These are phyloP conservation scores for Pseudonectria foliicola DNA, from an alignment of 2,329 filamentous ascomycete genomes.

Conservation along the genomic window DNA sequence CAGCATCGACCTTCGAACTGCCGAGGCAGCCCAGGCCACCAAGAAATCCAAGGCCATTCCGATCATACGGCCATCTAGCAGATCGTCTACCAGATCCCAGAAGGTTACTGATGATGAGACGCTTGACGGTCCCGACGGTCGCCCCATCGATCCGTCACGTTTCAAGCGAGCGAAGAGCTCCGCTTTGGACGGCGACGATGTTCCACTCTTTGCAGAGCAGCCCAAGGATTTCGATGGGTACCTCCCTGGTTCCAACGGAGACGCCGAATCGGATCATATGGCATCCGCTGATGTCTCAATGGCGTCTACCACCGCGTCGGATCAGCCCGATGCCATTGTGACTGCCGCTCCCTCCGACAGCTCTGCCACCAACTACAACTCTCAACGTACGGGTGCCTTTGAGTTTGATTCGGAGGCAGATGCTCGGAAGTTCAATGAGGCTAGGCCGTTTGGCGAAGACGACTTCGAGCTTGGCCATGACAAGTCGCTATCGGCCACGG, in stretches of 20 bases:
- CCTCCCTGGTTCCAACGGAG: constrained; percentile 12
- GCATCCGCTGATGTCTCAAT: constrained; percentile 42
- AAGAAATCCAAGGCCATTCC: constrained; percentile 80
- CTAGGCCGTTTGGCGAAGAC: constrained; percentile 42
- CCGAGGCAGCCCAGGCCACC: constrained; percentile 55
- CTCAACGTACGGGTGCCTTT: constrained; percentile 45
- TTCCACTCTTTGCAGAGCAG: constrained; percentile 65
- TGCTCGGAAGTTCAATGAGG: constrained; percentile 43
- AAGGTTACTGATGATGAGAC: constrained; percentile 13
- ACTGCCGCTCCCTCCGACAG: constrained; percentile 46
- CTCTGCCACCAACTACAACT: constrained; percentile 41
- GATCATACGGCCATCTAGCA: constrained; percentile 61
- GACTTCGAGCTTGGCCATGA: constrained; percentile 36
- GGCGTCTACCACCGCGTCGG: constrained; percentile 46
- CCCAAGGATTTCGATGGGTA: constrained; percentile 18
- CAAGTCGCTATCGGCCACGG: constrained; percentile 57
- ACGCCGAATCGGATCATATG: constrained; percentile 36
- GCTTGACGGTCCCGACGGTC: constrained; percentile 37
- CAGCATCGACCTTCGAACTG: constrained; percentile 56
- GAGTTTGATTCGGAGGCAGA: constrained; percentile 49
- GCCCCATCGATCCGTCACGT: constrained; percentile 59
- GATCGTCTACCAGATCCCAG: constrained; percentile 30
- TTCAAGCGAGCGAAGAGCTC: constrained; percentile 67
- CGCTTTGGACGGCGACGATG: constrained; percentile 61
- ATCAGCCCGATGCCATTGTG: constrained; percentile 47